Conservation (phyloP, 2,329 filamentous ascomycete species). For the Fusarium equiseti region DNA sequence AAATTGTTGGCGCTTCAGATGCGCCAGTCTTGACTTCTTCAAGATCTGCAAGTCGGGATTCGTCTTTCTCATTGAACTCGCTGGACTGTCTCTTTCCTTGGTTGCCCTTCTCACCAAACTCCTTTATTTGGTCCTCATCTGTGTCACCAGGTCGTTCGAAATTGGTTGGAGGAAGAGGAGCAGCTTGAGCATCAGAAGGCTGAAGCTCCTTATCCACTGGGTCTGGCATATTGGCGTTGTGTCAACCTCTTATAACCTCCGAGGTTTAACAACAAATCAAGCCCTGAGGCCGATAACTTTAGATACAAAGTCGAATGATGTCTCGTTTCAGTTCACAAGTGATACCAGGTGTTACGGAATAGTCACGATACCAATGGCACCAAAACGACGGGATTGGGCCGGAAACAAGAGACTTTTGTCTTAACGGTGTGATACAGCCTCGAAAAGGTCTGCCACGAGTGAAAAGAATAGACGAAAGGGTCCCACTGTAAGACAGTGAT, state of each 20-base stretch:
- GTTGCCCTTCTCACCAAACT: slow-evolving; percentile 30
- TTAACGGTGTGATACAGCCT: slow-evolving; percentile 18
- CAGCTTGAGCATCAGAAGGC: slow-evolving; percentile 48
- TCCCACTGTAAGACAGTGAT: slow-evolving; percentile 18
- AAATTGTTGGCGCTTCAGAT: slow-evolving; percentile 67
- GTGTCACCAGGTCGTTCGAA: slow-evolving; percentile 36
- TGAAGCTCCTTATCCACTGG: slow-evolving; percentile 47
- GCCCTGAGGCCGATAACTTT: background rate
- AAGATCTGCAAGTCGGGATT: slow-evolving; percentile 37
- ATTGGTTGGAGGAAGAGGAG: slow-evolving; percentile 46
- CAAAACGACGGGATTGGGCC: slow-evolving; percentile 18
- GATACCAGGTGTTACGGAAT: background rate
- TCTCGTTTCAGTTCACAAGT: background rate
- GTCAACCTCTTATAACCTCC: slow-evolving; percentile 11
- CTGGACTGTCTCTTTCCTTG: slow-evolving; percentile 19
- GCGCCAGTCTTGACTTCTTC: slow-evolving; percentile 62
- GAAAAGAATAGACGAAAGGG: slow-evolving; percentile 7
- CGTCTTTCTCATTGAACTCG: slow-evolving; percentile 16
- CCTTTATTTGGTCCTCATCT: slow-evolving; percentile 33
- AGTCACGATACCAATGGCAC: slow-evolving; percentile 6
- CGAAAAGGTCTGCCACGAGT: slow-evolving; percentile 14
- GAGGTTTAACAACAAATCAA: background rate
- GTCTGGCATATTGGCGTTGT: slow-evolving; percentile 44
- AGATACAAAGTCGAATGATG: slow-evolving; percentile 2
- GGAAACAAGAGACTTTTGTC: slow-evolving; percentile 22